A percentile compares a stretch with the other conserved stretches of the same genome.
Conservation (phyloP, 768 basidiomycete species). For the Mycena belliarum region DNA sequence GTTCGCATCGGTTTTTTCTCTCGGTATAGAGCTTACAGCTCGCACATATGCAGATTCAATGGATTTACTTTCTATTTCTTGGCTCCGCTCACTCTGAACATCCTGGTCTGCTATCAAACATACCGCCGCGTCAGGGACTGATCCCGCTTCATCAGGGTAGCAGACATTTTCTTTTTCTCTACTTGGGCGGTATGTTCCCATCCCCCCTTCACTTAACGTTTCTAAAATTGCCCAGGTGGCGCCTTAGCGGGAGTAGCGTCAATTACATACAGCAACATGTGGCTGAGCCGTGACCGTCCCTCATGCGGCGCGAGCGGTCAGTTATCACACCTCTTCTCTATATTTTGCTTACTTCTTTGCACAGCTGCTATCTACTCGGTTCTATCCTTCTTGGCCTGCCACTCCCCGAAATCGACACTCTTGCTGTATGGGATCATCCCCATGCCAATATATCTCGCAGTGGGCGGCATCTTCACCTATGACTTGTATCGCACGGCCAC, state of each 20-base stretch:
- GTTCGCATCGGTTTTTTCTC: too few relatives aligned
- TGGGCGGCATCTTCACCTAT: conserved; percentile 64
- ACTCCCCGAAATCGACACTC: conserved; percentile 66
- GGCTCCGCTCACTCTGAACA: conserved; percentile 59
- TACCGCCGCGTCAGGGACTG: not conserved
- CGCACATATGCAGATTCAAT: too few relatives aligned
- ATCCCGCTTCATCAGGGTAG: conserved; percentile 44
- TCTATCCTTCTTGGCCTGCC: conserved; percentile 71
- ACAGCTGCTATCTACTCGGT: conserved; percentile 72
- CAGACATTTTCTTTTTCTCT: conserved; percentile 67
- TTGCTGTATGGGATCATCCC: conserved; percentile 55
- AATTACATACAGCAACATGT: conserved; percentile 47
- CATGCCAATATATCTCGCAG: conserved; percentile 75
- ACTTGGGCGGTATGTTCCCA: conserved; percentile 61
- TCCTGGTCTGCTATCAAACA: conserved; percentile 38
- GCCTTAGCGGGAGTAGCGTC: conserved; percentile 53
- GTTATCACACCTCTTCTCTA: conserved; percentile 20
- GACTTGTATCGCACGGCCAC: conserved; percentile 52
- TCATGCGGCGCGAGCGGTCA: conserved; percentile 76
- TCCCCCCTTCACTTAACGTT: not conserved
- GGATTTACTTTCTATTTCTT: conserved; percentile 80
- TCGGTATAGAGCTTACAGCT: too few relatives aligned
- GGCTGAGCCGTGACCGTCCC: conserved; percentile 32
- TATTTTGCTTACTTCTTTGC: conserved; percentile 4
- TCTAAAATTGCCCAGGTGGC: conserved; percentile 58